Conservation (phyloP, 768 basidiomycete genomes). For the Coprinopsis strossmayeri region DNA sequence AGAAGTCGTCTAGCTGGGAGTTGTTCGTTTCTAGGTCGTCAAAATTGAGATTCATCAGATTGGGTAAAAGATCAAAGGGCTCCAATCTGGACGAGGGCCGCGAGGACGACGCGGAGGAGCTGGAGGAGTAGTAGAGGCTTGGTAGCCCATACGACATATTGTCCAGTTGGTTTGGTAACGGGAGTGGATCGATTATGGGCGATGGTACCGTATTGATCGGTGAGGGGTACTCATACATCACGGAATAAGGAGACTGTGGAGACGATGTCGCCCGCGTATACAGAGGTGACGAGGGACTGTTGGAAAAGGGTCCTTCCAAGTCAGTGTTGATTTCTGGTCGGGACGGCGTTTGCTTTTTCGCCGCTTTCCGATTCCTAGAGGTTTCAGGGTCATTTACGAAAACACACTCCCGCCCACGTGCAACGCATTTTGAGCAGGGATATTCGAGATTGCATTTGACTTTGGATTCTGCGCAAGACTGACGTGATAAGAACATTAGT, state of each 20-base stretch:
- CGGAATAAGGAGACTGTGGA: conserved; percentile 10
- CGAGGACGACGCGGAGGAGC: conserved; percentile 28
- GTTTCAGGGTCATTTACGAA: conserved; percentile 47
- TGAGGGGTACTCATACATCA: conserved; percentile 12
- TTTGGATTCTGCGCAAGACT: conserved; percentile 71
- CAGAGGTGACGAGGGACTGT: neutral
- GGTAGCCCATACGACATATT: conserved; percentile 17
- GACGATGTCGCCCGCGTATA: conserved; percentile 21
- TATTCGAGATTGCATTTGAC: conserved; percentile 65
- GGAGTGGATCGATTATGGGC: conserved; percentile 15
- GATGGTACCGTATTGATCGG: conserved; percentile 12
- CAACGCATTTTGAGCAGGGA: conserved; percentile 61
- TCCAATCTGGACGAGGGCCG: conserved; percentile 34
- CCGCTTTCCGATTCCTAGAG: conserved; percentile 30
- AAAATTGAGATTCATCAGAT: conserved; percentile 15
- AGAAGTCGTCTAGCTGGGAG: conserved; percentile 28
- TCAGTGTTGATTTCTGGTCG: conserved; percentile 5
- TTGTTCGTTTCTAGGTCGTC: conserved; percentile 23
- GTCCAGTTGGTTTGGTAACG: conserved; percentile 13
- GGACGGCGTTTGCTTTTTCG: conserved; percentile 16
- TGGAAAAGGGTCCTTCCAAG: neutral
- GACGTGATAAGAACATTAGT: too few relatives aligned
- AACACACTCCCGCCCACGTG: conserved; percentile 57
- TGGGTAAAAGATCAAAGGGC: conserved; percentile 27
- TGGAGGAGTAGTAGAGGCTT: conserved; percentile 24